Base-by-base conservation (phyloP, 2,329 filamentous ascomycete species). In the Monosporascus sp. region DNA sequence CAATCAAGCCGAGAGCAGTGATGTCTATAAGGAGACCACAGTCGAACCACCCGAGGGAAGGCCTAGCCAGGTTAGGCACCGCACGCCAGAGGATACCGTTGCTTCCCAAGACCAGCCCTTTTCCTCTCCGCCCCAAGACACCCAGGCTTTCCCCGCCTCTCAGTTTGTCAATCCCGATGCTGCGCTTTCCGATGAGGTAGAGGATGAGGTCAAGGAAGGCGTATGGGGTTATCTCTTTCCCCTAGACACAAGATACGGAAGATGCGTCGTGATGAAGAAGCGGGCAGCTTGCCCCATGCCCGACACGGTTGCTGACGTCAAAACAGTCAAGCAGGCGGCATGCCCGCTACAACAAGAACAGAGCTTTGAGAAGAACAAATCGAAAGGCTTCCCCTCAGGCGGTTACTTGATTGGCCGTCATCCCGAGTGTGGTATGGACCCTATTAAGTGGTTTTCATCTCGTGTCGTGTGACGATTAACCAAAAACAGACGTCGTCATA, bases 181-280 rank as follows among this genome's bases (percentile, higher is more conserved):
- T 54, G 81, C 83, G 26, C 80, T 93, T 47, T 86, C 86, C 11
- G 89, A 92, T 58, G 91, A 96, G 53, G 89, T 95, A 4, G 83
- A 92, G 58, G 89, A 96, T 66, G 91, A 96, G 72, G 83, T 77
- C 56, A 79, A 83, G 46, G 89, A 96, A 68, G 91, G 91, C 8
- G 91, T 97, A 1, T 99, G 94, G 94, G 95, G 95, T 14, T 99
- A 97, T 65, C 77, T 99, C 5, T 83, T 96, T 51, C 91, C 93
- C 2, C 75, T 96, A 24, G 86, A 93, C 65, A 80, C 82, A 50
- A 83, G 82, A 59, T 85, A 87, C 51, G 86, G 71, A 73, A 88
- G 69, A 71, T 96, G 72, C 46, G 65, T 83, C 22, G 88, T 95
- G 7, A 71, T 99, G 69, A 87, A 83, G 71, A 90, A 84, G 64